Percentiles rank a stretch among this genome's conserved stretches.
Evolutionary conservation across 108 stramenopile genomes (phyloP).

Genomic region (Schizochytrium sp.): DNA sequence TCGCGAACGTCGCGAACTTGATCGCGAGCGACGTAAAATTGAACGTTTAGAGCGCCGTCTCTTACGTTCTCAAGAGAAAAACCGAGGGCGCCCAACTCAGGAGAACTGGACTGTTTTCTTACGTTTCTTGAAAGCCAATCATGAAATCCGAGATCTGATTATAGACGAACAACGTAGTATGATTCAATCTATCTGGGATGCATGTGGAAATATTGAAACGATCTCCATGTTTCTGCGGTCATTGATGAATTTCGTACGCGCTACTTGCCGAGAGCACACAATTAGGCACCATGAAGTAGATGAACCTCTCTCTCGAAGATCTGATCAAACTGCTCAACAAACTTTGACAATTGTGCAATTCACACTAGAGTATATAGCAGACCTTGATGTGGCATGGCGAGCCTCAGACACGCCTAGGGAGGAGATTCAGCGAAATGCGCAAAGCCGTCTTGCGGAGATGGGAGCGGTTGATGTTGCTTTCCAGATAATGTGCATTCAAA

Average conservation of each 20-base stretch:
- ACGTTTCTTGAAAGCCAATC: neutral
- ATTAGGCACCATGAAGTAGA: neutral
- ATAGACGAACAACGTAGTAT: slow-evolving; percentile 7
- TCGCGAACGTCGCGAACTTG: neutral
- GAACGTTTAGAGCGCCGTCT: slow-evolving; percentile 3
- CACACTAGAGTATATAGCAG: slow-evolving; percentile 14
- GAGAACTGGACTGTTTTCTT: slow-evolving; percentile 18
- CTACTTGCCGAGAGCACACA: slow-evolving; percentile 16
- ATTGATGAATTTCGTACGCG: slow-evolving; percentile 42
- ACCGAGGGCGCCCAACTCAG: slow-evolving; percentile 9
- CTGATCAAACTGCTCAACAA: slow-evolving; percentile 49
- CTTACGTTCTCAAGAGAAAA: neutral
- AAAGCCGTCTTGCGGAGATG: slow-evolving; percentile 3
- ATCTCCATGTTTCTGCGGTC: neutral
- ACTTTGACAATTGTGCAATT: slow-evolving; percentile 49
- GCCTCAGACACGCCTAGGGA: neutral
- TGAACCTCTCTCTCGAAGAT: neutral
- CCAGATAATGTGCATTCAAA: neutral
- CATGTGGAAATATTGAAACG: slow-evolving; percentile 30
- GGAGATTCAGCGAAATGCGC: slow-evolving; percentile 35
- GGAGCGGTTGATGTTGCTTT: slow-evolving; percentile 48
- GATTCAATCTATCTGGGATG: neutral
- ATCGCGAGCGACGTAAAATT: slow-evolving; percentile 25
- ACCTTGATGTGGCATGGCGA: slow-evolving; percentile 51
- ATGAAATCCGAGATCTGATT: neutral